Evolutionary conservation across 495 filamentous ascomycete genomes (phyloP), one percentile per base, ranked within the genome.

Genomic region (Daldinia decipiens): DNA sequence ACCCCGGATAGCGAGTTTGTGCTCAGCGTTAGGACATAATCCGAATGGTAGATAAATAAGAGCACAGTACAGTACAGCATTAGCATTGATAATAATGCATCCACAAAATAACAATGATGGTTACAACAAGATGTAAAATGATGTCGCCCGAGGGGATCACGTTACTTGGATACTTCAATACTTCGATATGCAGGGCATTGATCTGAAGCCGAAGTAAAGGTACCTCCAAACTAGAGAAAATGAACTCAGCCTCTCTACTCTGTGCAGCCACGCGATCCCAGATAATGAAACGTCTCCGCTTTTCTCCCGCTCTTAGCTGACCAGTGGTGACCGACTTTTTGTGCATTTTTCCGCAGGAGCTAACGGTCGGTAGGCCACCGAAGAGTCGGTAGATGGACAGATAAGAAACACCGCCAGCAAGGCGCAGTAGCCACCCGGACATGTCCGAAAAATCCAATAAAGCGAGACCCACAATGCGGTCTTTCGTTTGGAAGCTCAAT

Each of bases 351-450:
- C 11, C 29, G 61, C 70, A 59, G 70, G 45, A 54, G 60, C 13
- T 17, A 38, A 62, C 58, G 62, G 68, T 63, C 43, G 43, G 61
- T 72, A 55, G 70, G 61, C 54, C 50, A 72, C 64, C 70, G 65
- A 68, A 60, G 47, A 66, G 65, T 66, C 39, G 58, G 57, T 61
- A 61, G 39, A 50, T 32, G 47, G 15, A 50, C 38, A 43, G 55
- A 26, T 38, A 38, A 32, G 19, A 58, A 21, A 11, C 31, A 34
- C 38, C 43, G 29, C 54, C 24, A 59, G 64, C 64, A 72, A 55
- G 70, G 70, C 70, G 70, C 70, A 72, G 70, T 56, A 68, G n/a
- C 59, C 59, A 36, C 31, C 70, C 70, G 70, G 70, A 72, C 69
- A 68, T 72, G 65, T n/a, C 70, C 70, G 70, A 72, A 32, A 34